Base-by-base conservation (phyloP, 805 yeast species). In the Candida manassasensis region DNA sequence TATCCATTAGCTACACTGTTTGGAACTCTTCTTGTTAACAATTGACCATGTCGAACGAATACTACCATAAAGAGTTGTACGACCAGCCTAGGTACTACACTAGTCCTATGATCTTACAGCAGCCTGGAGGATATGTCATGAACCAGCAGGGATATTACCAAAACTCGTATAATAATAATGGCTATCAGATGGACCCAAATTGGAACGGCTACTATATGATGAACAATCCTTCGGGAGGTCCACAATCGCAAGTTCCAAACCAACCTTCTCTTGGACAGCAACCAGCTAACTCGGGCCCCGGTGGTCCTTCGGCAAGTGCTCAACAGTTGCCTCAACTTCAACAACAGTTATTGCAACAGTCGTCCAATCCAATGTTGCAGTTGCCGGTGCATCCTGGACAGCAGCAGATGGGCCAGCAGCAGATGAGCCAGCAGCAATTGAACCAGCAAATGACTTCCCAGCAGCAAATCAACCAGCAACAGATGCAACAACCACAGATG, bases 51-150 rank as follows among this genome's bases (percentile, higher is more conserved):
- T 29, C 32, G 21, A 29, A 29, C 22, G 32, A 29, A 13, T 29
- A 29, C 13, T 29, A 29, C 13, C 32, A 29, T 12, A 29, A 29
- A 12, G 32, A 29, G 15, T 6, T 29, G 32, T 29, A 38, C 6
- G 29, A 33, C 17, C 54, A 50, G 32, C 49, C 57, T 6, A 35
- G 56, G 13, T 53, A 35, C 40, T 53, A 52, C 40, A 32, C 50
- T 6, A 38, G 44, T 27, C 50, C 57, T 10, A 42, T 52, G 47
- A 48, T 52, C 9, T 45, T 53, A 16, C 58, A 52, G 38, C 56
- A 48, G 36, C 52, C 53, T 21, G 38, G 34, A 21, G 21, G 25
- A 4, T 34, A 26, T 46, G 45, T 22, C 43, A 45, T 40, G 37
- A 34, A 25, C 21, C 27, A 36, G 39, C 38, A 52, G 34, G 39